Base-by-base conservation (phyloP, 306 rosid genomes). In the Lathyrus sativus region DNA sequence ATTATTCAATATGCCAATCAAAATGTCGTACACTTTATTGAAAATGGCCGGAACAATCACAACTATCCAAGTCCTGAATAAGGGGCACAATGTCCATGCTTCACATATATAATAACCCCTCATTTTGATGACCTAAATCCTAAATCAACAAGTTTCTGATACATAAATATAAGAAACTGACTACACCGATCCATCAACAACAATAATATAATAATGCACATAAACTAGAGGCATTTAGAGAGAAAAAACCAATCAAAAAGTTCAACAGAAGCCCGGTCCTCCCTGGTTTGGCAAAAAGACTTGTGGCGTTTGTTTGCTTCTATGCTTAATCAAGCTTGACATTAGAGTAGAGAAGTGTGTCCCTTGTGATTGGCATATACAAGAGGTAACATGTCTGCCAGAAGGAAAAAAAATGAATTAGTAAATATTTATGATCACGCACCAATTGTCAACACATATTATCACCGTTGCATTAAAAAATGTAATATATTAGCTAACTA, bases 271-370 rank as follows among this genome's bases (percentile, higher is more conserved):
- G 78, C 67, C 77, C 17, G 65, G 67, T 42, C 69, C 65, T 58
- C 79, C 75, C 84, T 14, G 7, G 57, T 72, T 44, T 64, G 73
- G 45, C 60, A 43, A 62, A 50, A 70, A 24, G 48, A 59, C 59
- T 65, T 42, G 61, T 75, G 77, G 15, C 43, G 33, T 61, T 11
- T 11, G 57, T 15, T 67, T 57, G 56, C 35, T 45, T 49, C 54
- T 71, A 66, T 24, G 84, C 78, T 76, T 80, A 91, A 68, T 91
- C 97, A 68, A 91, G 86, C 83, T 91, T 91, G 80, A 91, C 95
- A 37, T 85, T 91, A 37, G 98, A 87, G 78, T 89, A 91, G 13
- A 91, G 85, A 63, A 91, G 89, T 2, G 98, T 91, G 86, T 91
- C 98, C 84, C 78, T 89, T 26, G 96, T 87, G 66, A 89, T 72